A percentile compares a stretch with the other conserved stretches of the same genome.
Conservation (phyloP, 257 asterid species). For the Salvia hispanica region DNA sequence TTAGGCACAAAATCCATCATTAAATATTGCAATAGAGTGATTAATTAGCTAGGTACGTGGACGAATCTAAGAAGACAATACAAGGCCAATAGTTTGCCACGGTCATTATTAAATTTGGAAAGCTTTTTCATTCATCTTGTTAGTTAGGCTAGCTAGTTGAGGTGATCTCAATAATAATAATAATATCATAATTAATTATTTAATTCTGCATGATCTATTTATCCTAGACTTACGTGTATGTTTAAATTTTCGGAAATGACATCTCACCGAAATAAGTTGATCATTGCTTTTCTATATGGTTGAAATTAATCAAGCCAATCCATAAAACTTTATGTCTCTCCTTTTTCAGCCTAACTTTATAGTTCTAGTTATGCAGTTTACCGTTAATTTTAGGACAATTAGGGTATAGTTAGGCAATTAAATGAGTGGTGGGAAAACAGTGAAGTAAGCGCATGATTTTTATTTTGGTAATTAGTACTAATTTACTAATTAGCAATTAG, state of each 20-base stretch:
- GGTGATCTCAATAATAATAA: background rate
- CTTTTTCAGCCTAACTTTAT: too few relatives aligned
- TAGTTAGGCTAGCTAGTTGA: background rate
- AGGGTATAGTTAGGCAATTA: background rate
- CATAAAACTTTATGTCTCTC: background rate
- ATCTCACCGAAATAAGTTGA: background rate
- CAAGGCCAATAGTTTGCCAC: background rate
- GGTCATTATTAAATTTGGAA: background rate
- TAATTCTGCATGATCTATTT: too few relatives aligned
- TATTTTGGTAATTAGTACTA: too few relatives aligned
- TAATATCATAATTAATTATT: background rate
- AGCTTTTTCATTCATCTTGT: background rate
- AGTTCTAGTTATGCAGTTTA: too few relatives aligned
- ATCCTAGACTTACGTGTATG: background rate
- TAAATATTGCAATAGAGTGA: too few relatives aligned
- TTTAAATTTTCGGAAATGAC: background rate
- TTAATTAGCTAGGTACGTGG: too few relatives aligned
- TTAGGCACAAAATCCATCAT: too few relatives aligned
- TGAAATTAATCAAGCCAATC: background rate
- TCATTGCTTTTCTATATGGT: background rate
- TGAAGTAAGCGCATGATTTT: background rate
- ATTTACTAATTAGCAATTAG: too few relatives aligned
- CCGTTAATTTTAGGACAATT: background rate
- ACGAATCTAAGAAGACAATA: background rate
- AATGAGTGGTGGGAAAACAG: background rate